Percentiles rank a stretch among this genome's conserved stretches.
These are phyloP conservation scores for Maudiozyma turicensis DNA, from an alignment of 805 yeast genomes.

Conservation along the genomic window DNA sequence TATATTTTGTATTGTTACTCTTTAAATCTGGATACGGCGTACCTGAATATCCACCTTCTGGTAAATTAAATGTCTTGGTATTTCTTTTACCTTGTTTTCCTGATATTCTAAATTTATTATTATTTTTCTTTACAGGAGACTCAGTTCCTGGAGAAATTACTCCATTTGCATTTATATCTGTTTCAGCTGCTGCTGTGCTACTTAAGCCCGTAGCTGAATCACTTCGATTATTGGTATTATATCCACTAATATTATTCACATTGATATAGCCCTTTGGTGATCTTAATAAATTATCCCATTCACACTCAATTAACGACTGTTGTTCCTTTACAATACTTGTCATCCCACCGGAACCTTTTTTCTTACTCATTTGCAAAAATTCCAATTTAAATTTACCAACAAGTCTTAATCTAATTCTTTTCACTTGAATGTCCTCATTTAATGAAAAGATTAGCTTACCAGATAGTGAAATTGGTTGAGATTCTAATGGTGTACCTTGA, in stretches of 20 bases:
- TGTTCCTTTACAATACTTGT: conserved; percentile 40
- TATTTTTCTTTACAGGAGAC: neutral
- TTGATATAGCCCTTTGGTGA: conserved; percentile 24
- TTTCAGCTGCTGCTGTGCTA: neutral
- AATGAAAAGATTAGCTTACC: conserved; percentile 70
- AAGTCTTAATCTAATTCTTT: conserved; percentile 49
- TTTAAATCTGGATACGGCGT: conserved; percentile 27
- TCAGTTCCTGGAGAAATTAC: neutral
- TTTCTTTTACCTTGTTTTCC: neutral
- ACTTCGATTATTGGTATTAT: neutral
- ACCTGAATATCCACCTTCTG: conserved; percentile 8
- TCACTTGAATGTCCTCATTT: conserved; percentile 56
- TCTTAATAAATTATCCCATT: conserved; percentile 53
- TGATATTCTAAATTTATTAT: neutral
- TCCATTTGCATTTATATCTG: neutral
- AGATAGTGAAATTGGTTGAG: conserved; percentile 60
- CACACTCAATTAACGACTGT: conserved; percentile 54
- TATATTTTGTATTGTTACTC: conserved; percentile 3
- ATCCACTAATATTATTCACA: conserved; percentile 7
- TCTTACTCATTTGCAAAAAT: conserved; percentile 37
- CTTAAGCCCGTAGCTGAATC: neutral
- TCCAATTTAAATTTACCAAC: conserved; percentile 56
- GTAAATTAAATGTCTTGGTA: neutral
- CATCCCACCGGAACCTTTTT: conserved; percentile 19
- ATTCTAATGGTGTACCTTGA: conserved; percentile 66